Conservation (phyloP, 164 flowering plant species). For the Dillenia suffruticosa region DNA sequence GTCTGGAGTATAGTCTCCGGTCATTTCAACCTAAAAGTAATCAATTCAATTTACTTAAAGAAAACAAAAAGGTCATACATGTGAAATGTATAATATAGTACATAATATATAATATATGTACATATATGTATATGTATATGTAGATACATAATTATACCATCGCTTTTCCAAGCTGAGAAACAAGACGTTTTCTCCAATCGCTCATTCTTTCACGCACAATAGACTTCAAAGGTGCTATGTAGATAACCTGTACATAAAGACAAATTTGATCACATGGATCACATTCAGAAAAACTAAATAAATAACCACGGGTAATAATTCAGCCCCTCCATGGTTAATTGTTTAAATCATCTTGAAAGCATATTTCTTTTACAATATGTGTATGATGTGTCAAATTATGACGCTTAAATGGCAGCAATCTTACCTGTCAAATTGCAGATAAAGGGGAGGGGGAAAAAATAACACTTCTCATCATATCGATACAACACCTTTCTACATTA, state of each 20-base stretch:
- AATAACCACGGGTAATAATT: no score
- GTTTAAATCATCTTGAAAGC: no score
- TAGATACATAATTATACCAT: slow-evolving; percentile 43
- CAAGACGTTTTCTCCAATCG: slow-evolving; percentile 89
- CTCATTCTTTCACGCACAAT: slow-evolving; percentile 97
- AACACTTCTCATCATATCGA: no score
- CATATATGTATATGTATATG: neutral
- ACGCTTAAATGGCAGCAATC: no score
- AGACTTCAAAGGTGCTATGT: slow-evolving; percentile 97
- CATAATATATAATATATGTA: neutral
- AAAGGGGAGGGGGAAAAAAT: no score
- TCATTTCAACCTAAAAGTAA: slow-evolving; percentile 87
- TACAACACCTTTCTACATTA: no score
- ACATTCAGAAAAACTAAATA: neutral
- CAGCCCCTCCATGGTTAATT: no score
- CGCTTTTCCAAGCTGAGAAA: slow-evolving; percentile 77
- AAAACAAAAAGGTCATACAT: no score
- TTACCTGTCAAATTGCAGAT: no score
- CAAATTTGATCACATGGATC: neutral
- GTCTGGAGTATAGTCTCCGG: slow-evolving; percentile 98
- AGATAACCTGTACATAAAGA: slow-evolving; percentile 66
- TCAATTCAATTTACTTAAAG: no score
- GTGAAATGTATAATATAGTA: neutral
- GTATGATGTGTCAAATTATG: no score
- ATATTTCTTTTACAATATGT: no score